These are phyloP conservation scores for Saposhnikovia divaricata DNA, from an alignment of 129 eudicot species.

Conservation along the genomic window DNA sequence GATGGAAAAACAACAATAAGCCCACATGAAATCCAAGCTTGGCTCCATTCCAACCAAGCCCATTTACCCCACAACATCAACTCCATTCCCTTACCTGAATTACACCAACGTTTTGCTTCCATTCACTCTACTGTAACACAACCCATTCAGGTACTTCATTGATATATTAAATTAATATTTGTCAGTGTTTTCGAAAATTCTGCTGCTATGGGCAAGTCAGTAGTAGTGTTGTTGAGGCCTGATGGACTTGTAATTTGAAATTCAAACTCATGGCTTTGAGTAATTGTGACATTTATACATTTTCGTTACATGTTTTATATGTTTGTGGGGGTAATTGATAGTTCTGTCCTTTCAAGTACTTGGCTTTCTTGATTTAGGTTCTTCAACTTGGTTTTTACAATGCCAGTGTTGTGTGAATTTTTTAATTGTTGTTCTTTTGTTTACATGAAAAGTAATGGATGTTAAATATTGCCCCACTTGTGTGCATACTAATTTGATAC, in stretches of 20 bases:
- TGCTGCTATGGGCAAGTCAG: too few relatives aligned
- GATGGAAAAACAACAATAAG: slow-evolving; percentile 19
- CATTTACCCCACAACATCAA: slow-evolving; percentile 32
- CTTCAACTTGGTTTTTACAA: too few relatives aligned
- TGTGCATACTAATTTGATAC: background rate
- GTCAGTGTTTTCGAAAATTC: too few relatives aligned
- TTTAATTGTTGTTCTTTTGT: slow-evolving; percentile 38
- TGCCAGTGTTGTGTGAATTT: too few relatives aligned
- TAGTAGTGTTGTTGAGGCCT: background rate
- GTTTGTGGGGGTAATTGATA: too few relatives aligned
- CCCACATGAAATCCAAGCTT: slow-evolving; percentile 29
- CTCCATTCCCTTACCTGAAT: slow-evolving; percentile 29
- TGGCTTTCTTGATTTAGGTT: too few relatives aligned
- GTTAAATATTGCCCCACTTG: slow-evolving; percentile 78
- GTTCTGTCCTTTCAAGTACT: too few relatives aligned
- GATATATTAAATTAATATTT: too few relatives aligned
- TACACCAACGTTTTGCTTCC: slow-evolving; percentile 21
- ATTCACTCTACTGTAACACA: slow-evolving; percentile 12
- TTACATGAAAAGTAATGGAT: slow-evolving; percentile 59
- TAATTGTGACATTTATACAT: background rate
- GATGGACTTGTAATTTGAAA: background rate
- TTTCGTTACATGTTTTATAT: too few relatives aligned
- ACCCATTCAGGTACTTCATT: background rate
- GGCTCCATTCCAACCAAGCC: slow-evolving; percentile 33
- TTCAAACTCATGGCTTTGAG: background rate